Conservation (phyloP, 106 monocot species). For the Phalaenopsis equestris region DNA sequence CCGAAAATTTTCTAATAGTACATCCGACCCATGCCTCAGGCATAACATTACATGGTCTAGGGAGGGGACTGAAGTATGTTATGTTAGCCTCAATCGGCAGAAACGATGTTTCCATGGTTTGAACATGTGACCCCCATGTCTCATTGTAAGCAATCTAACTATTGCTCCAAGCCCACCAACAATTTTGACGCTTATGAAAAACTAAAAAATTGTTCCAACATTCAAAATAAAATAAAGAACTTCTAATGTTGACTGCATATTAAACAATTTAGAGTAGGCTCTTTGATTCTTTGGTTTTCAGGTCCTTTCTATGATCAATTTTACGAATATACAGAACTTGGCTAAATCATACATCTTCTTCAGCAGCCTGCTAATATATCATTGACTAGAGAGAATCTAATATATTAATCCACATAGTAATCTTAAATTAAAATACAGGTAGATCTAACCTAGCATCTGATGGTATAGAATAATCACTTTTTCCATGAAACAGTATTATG, state of each 20-base stretch:
- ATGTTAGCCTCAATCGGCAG: background rate
- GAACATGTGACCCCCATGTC: background rate
- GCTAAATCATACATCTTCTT: background rate
- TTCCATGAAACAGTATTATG: slow-evolving; percentile 84
- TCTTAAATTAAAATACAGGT: background rate
- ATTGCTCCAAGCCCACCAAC: background rate
- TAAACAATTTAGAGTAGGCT: background rate
- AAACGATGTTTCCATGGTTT: background rate
- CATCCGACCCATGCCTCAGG: background rate
- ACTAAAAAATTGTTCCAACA: background rate
- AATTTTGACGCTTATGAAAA: background rate
- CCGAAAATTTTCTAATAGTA: background rate
- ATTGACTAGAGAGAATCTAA: background rate
- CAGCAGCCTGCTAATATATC: background rate
- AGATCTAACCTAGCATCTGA: slow-evolving; percentile 61
- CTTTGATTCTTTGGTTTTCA: background rate
- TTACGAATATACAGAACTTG: background rate
- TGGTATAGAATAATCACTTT: slow-evolving; percentile 84
- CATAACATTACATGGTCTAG: background rate
- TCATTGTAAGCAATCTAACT: too few species aligned
- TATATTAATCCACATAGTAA: background rate
- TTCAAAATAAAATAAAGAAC: background rate
- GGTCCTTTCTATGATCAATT: background rate
- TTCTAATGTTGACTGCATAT: background rate
- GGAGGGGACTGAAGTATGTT: background rate